Evolutionary conservation across 805 yeast genomes (phyloP).

Genomic region (Candida ficus): DNA sequence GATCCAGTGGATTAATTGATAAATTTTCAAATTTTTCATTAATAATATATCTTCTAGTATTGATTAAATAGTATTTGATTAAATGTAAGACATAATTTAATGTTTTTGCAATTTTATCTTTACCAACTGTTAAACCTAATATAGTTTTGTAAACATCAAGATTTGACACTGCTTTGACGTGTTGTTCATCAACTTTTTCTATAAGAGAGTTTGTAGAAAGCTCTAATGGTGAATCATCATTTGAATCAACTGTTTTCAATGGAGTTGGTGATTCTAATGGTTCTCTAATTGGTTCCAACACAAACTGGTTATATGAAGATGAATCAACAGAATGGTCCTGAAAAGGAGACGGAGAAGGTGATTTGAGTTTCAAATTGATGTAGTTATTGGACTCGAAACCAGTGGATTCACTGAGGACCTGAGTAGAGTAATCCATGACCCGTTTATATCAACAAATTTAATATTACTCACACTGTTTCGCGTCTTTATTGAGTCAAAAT

Average conservation of each 20-base stretch:
- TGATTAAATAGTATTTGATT: slow-evolving; percentile 41
- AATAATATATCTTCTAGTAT: slow-evolving; percentile 29
- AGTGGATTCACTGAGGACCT: slow-evolving; percentile 15
- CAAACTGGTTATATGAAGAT: not conserved
- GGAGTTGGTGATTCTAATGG: slow-evolving; percentile 1
- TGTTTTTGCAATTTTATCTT: slow-evolving; percentile 65
- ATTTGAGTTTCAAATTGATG: slow-evolving; percentile 19
- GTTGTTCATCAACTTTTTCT: not conserved
- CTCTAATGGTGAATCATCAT: not conserved
- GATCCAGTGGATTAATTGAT: slow-evolving; percentile 24
- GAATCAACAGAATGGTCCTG: not conserved
- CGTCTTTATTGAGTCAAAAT: too few species aligned
- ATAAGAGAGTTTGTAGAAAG: not conserved
- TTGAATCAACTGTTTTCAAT: not conserved
- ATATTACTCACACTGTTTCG: too few species aligned
- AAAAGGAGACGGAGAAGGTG: slow-evolving; percentile 20
- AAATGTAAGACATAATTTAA: slow-evolving; percentile 55
- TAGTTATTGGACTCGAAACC: slow-evolving; percentile 16
- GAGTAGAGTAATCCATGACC: slow-evolving; percentile 20
- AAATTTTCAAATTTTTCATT: slow-evolving; percentile 25
- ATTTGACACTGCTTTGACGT: slow-evolving; percentile 6
- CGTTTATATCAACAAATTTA: too few species aligned
- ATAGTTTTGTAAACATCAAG: slow-evolving; percentile 46
- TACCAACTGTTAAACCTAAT: slow-evolving; percentile 55
- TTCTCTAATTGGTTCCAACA: not conserved